phyloP scores from a whole-genome alignment of 2,329 filamentous ascomycete species.

The Ophiosphaerella herpotricha region DNA sequence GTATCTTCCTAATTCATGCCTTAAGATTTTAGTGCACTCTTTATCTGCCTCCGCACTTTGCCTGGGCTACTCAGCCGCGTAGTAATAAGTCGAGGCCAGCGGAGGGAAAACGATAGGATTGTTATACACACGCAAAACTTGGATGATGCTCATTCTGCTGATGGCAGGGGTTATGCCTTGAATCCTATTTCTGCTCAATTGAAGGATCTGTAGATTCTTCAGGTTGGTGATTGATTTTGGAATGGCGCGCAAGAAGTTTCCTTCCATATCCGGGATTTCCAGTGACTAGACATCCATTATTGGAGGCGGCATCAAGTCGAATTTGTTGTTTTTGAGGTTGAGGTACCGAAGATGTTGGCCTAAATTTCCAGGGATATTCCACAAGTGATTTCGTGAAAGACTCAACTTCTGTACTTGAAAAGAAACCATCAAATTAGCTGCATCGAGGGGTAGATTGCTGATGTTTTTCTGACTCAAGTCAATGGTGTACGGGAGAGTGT shows the following conservation, averaged over 20 bases:
- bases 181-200: not conserved
- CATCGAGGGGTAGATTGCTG: too few relatives aligned
- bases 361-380: too few relatives aligned
- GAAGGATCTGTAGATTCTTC: not conserved
- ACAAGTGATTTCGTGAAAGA: too few relatives aligned
- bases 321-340: conserved; percentile 1
- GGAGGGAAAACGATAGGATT: not conserved
- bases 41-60: too few relatives aligned
- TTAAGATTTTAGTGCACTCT: too few relatives aligned
- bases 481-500: too few relatives aligned
- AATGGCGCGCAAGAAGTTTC: conserved; percentile 1
- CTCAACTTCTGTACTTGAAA: too few relatives aligned
- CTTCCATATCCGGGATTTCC: conserved; percentile 1
- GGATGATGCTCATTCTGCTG: not conserved
- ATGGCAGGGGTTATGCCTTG: not conserved
- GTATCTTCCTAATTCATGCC: too few relatives aligned
- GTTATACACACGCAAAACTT: not conserved
- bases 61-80: too few relatives aligned
- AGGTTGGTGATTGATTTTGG: not conserved
- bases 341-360: not conserved
- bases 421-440: too few relatives aligned
- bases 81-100: too few relatives aligned
- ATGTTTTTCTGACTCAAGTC: too few relatives aligned
- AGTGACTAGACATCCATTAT: not conserved
- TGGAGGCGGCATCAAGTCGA: conserved; percentile 2